A percentile compares a stretch with the other conserved stretches of the same genome.
Conservation (phyloP, 2,329 filamentous ascomycete genomes). For the Pseudogymnoascus sp. region DNA sequence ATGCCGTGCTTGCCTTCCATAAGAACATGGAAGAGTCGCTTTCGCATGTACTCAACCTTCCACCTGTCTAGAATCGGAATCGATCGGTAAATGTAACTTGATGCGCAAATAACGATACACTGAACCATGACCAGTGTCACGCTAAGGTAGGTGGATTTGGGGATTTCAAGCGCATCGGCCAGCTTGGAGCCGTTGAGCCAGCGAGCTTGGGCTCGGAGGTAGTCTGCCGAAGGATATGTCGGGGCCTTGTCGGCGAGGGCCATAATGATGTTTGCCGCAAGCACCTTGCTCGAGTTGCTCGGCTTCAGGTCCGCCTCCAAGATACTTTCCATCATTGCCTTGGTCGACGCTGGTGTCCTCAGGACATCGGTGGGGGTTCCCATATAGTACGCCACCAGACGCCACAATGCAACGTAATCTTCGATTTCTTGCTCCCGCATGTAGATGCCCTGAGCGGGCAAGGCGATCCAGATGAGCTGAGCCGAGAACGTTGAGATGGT, state of each 20-base stretch:
- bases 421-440: constrained; percentile 48
- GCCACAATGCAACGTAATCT: constrained; percentile 63
- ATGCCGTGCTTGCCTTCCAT: neutral
- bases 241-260: constrained; percentile 56
- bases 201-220: constrained; percentile 61
- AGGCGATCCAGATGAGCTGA: constrained; percentile 52
- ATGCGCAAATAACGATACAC: constrained; percentile 48
- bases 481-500: constrained; percentile 59
- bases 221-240: constrained; percentile 55
- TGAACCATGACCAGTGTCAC: constrained; percentile 15
- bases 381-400: constrained; percentile 62
- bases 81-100: constrained; percentile 36
- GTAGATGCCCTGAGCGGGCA: constrained; percentile 58
- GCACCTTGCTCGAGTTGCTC: constrained; percentile 49
- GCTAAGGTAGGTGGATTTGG: constrained; percentile 4
- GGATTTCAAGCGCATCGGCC: constrained; percentile 48
- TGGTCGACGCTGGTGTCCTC: constrained; percentile 45
- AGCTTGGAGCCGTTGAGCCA: constrained; percentile 62
- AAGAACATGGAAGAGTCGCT: neutral
- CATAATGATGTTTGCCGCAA: constrained; percentile 64
- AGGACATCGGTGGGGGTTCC: constrained; percentile 60
- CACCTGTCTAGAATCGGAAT: constrained; percentile 36
- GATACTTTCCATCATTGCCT: constrained; percentile 57
- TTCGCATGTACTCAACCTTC: constrained; percentile 35
- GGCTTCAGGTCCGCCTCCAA: constrained; percentile 58